Conservation (phyloP, 345 rosid genomes). For the Heritiera fomes region DNA sequence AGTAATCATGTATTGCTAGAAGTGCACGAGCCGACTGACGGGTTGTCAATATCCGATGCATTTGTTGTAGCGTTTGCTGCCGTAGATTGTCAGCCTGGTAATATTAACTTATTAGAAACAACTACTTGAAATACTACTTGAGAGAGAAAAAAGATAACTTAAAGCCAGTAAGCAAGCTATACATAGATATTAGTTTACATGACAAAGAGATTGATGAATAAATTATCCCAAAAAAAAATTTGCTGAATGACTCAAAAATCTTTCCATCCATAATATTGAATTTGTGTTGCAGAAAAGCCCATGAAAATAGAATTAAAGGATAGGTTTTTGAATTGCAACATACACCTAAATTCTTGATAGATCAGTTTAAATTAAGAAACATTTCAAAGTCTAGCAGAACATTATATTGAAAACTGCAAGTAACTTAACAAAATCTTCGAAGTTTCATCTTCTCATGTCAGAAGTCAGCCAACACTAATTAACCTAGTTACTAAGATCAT, state of each 20-base stretch:
- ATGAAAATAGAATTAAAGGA: background rate
- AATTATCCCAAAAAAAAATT: no score
- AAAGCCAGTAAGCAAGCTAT: background rate
- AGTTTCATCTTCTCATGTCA: background rate
- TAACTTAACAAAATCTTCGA: background rate
- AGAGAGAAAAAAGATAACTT: background rate
- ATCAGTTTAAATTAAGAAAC: background rate
- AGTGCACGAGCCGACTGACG: conserved; percentile 97
- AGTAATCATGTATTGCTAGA: conserved; percentile 88
- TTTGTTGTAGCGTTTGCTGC: conserved; percentile 91
- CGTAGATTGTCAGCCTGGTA: conserved; percentile 94
- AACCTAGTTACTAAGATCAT: background rate
- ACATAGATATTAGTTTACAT: background rate
- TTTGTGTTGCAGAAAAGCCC: no score
- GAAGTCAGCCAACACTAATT: background rate
- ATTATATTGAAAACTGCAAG: background rate
- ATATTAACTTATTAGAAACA: conserved; percentile 12
- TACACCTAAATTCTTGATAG: background rate
- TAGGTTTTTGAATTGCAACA: background rate
- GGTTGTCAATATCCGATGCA: conserved; percentile 83
- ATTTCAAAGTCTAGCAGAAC: background rate
- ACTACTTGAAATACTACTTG: background rate
- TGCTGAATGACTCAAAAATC: background rate
- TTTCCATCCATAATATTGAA: background rate
- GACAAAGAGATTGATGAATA: background rate